Percentiles rank a stretch among this genome's conserved stretches.
Evolutionary conservation across 345 rosid genomes (phyloP).

Genomic region (Erysimum cheiranthoides): DNA sequence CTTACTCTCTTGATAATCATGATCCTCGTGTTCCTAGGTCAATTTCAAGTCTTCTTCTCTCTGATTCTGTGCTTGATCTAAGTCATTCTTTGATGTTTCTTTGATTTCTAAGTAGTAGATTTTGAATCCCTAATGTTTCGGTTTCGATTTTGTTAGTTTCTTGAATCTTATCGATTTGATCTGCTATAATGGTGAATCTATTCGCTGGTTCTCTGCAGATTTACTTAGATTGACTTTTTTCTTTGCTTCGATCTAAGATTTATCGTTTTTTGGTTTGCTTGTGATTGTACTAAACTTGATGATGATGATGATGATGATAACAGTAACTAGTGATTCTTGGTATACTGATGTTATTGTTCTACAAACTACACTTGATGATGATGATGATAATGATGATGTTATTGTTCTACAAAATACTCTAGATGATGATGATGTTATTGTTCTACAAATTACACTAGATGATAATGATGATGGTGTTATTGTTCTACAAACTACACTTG

Average conservation of each 20-base stretch:
- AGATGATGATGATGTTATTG: constrained; percentile 12
- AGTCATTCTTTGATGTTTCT: constrained; percentile 11
- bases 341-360: too few species aligned
- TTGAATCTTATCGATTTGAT: neutral
- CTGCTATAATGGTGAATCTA: neutral
- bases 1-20: constrained; percentile 67
- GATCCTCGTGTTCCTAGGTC: constrained; percentile 91
- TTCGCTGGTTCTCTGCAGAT: neutral
- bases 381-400: neutral
- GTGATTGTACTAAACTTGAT: constrained; percentile 7
- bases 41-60: neutral
- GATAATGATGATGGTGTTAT: neutral
- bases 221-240: constrained; percentile 34
- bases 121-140: neutral
- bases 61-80: constrained; percentile 15
- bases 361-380: neutral
- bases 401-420: neutral
- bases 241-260: constrained; percentile 13
- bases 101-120: neutral
- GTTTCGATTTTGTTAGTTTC: neutral
- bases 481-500: neutral
- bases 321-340: neutral
- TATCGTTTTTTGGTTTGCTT: neutral
- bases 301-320: constrained; percentile 25
- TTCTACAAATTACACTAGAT: neutral